phyloP scores from a whole-genome alignment of 2,329 filamentous ascomycete species.

The Fusarium tupiense region DNA sequence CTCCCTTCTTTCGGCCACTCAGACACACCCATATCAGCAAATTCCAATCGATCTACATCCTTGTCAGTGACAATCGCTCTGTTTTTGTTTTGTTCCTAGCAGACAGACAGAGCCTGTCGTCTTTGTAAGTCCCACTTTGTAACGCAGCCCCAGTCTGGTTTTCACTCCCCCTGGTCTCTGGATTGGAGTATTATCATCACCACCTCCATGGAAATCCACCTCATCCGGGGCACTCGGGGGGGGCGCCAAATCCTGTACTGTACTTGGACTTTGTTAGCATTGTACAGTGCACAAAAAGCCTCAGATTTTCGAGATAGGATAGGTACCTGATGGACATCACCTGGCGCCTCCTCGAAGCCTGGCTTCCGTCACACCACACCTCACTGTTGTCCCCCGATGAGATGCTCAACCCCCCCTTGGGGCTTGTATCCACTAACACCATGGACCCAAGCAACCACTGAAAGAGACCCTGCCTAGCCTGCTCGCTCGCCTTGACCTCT shows the following conservation, averaged over 20 bases:
- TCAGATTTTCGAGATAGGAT: conserved; percentile 3
- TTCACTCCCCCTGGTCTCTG: conserved; percentile 18
- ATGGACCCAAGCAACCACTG: conserved; percentile 24
- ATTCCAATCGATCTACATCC: conserved; percentile 23
- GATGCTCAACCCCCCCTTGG: background rate
- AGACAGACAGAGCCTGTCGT: background rate
- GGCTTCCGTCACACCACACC: conserved; percentile 10
- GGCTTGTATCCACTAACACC: conserved; percentile 3
- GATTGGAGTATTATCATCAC: conserved; percentile 30
- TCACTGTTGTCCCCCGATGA: background rate
- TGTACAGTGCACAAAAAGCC: conserved; percentile 31
- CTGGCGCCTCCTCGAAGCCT: background rate
- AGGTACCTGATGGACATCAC: background rate
- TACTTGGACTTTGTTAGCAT: background rate
- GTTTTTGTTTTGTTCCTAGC: conserved; percentile 31
- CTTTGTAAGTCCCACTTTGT: conserved; percentile 28
- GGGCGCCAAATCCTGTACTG: background rate
- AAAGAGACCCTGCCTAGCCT: conserved; percentile 13
- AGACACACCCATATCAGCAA: conserved; percentile 13
- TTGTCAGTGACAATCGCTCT: conserved; percentile 22
- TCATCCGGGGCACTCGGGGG: conserved; percentile 16
- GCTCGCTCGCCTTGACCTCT: conserved; percentile 19
- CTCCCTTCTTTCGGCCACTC: conserved; percentile 10
- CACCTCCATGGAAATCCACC: conserved; percentile 22
- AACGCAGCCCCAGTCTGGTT: conserved; percentile 7